Conservation (phyloP, 805 yeast species). For the Zygoascus flipseniorum region DNA sequence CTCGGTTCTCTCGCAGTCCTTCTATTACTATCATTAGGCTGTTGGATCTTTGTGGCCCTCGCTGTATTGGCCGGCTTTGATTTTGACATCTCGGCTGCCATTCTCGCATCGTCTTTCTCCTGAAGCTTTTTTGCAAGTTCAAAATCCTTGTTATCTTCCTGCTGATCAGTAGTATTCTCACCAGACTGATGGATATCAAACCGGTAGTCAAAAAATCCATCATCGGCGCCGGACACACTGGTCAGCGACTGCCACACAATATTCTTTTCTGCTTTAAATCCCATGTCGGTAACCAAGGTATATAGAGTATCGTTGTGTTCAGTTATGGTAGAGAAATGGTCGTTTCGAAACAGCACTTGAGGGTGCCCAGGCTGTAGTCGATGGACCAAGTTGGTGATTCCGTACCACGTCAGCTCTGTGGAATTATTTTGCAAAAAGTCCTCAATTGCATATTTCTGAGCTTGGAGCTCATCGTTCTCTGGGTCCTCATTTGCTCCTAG, state of each 20-base stretch:
- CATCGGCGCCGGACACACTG: slow-evolving; percentile 61
- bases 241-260: slow-evolving; percentile 78
- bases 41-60: slow-evolving; percentile 1
- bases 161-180: neutral
- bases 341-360: slow-evolving; percentile 77
- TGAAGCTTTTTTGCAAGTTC: slow-evolving; percentile 27
- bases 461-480: slow-evolving; percentile 9
- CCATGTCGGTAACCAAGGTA: slow-evolving; percentile 65
- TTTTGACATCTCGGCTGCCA: slow-evolving; percentile 14
- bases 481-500: slow-evolving; percentile 30
- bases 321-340: slow-evolving; percentile 72
- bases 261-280: slow-evolving; percentile 40
- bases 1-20: neutral
- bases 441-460: slow-evolving; percentile 19
- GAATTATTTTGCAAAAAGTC: slow-evolving; percentile 52
- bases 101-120: slow-evolving; percentile 21
- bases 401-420: slow-evolving; percentile 69
- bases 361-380: slow-evolving; percentile 45
- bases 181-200: slow-evolving; percentile 3
- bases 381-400: slow-evolving; percentile 42
- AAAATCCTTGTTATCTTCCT: slow-evolving; percentile 18
- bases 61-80: neutral
- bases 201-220: slow-evolving; percentile 41
- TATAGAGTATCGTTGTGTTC: slow-evolving; percentile 41
- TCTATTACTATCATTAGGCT: neutral